Evolutionary conservation across 2,329 filamentous ascomycete species (phyloP), one percentile per base, ranked within the genome.

Genomic region (Trichophyton simii): DNA sequence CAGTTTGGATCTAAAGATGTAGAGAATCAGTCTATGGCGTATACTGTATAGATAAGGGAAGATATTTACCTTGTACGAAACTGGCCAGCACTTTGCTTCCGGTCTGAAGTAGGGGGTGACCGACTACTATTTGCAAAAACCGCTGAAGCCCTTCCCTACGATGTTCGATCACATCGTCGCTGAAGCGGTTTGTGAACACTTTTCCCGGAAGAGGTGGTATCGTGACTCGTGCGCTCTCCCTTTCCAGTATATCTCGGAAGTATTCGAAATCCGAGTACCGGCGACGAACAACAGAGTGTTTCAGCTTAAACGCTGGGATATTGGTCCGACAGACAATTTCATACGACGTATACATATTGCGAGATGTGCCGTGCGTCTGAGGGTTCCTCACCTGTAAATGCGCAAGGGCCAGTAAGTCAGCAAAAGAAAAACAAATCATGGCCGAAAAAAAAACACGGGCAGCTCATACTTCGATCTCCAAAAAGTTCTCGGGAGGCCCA

Each of bases 261-360:
- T 96, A 92, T 78, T 99, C 94, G 74, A 99, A 99, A 76, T 99
- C 94, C 62, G 88, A 94, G 80, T 99, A 99, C 59, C 94, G 89
- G 65, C 94, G 86, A 68, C 91, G 90, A 65, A 99, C 94, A 68
- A 86, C 84, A 66, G 86, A 91, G 73, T 88, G 84, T 67, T 91
- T 90, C 69, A 96, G 85, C 80, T 97, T 97, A 83, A 99, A 99
- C 69, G 94, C 91, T 62, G 94, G 94, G 72, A 99, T 99, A 79
- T 99, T 99, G 77, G 94, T 99, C 70, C 89, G 87, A 80, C 94
- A 96, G 69, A 95, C 83, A 72, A 99, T 96, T 77, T 97, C 91
- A 81, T 97, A 99, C 77, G 95, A 94, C 60, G 94, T 99, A 80
- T 97, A 97, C 91, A 96, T 96, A 78, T 85, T 84, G 68, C 94